Conservation (phyloP, 805 yeast species). For the Candida tibetensis region DNA sequence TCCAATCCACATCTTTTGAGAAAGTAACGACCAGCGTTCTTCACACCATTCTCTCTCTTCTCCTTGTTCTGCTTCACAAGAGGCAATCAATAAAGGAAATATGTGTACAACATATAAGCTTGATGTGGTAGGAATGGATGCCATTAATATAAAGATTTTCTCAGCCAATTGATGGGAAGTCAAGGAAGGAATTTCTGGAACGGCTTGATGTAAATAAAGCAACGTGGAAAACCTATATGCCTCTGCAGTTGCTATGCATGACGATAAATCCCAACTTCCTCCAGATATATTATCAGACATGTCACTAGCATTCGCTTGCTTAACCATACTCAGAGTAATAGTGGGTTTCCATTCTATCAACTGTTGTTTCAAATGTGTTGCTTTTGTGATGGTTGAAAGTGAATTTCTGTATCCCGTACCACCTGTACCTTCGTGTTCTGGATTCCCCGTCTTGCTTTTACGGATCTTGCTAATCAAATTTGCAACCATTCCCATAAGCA, state of each 20-base stretch:
- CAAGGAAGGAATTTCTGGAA: constrained; percentile 61
- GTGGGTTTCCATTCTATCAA: constrained; percentile 58
- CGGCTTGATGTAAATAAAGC: constrained; percentile 64
- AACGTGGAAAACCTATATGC: constrained; percentile 62
- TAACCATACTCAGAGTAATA: constrained; percentile 32
- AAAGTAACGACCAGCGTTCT: constrained; percentile 53
- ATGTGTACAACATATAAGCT: constrained; percentile 58
- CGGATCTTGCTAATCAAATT: constrained; percentile 51
- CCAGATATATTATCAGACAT: constrained; percentile 14
- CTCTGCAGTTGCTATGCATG: constrained; percentile 68
- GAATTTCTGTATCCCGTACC: constrained; percentile 38
- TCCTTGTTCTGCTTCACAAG: constrained; percentile 59
- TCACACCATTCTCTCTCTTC: constrained; percentile 64
- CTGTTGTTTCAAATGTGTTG: constrained; percentile 52
- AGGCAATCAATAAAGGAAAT: constrained; percentile 61
- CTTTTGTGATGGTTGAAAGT: constrained; percentile 48
- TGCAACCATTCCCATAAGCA: constrained; percentile 64
- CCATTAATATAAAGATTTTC: constrained; percentile 55
- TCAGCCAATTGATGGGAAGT: constrained; percentile 57
- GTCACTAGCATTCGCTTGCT: constrained; percentile 34
- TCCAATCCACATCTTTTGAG: constrained; percentile 60
- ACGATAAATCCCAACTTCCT: constrained; percentile 50
- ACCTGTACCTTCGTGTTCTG: not conserved
- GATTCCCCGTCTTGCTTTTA: constrained; percentile 16
- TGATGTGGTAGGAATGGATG: constrained; percentile 60